These are phyloP conservation scores for Suhomyces guaymorum DNA, from an alignment of 1,139 yeast genomes.

Conservation along the genomic window DNA sequence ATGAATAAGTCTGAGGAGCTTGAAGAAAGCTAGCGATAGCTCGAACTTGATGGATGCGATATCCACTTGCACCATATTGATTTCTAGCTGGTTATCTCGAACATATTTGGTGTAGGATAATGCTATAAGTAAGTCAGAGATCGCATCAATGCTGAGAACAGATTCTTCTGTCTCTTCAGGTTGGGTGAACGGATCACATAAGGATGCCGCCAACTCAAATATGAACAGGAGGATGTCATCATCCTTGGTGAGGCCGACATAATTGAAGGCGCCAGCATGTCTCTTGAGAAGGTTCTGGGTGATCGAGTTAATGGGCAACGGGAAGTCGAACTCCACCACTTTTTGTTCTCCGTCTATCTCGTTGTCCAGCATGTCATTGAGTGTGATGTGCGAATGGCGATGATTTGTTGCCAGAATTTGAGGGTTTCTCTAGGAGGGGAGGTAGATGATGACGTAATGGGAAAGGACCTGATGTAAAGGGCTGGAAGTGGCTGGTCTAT, in stretches of 20 bases:
- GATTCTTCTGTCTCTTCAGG: slow-evolving; percentile 60
- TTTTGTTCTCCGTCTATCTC: slow-evolving; percentile 23
- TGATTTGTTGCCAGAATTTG: neutral
- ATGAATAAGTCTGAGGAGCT: slow-evolving; percentile 45
- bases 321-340: slow-evolving; percentile 29
- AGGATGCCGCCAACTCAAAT: slow-evolving; percentile 38
- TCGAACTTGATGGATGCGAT: slow-evolving; percentile 36
- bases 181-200: slow-evolving; percentile 68
- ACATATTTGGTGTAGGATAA: slow-evolving; percentile 26
- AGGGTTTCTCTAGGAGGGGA: too few relatives aligned
- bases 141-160: slow-evolving; percentile 53
- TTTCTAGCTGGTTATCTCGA: slow-evolving; percentile 6
- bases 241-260: slow-evolving; percentile 24
- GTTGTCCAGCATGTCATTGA: slow-evolving; percentile 27
- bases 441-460: slow-evolving; percentile 9
- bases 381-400: neutral
- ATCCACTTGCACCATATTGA: slow-evolving; percentile 13
- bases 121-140: slow-evolving; percentile 55
- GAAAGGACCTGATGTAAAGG: neutral
- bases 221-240: slow-evolving; percentile 19
- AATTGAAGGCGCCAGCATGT: slow-evolving; percentile 22
- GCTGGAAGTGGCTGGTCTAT: too few relatives aligned
- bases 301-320: slow-evolving; percentile 21
- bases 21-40: slow-evolving; percentile 39
- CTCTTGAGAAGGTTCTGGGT: slow-evolving; percentile 22